Percentiles rank a stretch among this genome's conserved stretches.
Conservation (phyloP, 345 rosid species). For the Eucalyptus dawsonii region DNA sequence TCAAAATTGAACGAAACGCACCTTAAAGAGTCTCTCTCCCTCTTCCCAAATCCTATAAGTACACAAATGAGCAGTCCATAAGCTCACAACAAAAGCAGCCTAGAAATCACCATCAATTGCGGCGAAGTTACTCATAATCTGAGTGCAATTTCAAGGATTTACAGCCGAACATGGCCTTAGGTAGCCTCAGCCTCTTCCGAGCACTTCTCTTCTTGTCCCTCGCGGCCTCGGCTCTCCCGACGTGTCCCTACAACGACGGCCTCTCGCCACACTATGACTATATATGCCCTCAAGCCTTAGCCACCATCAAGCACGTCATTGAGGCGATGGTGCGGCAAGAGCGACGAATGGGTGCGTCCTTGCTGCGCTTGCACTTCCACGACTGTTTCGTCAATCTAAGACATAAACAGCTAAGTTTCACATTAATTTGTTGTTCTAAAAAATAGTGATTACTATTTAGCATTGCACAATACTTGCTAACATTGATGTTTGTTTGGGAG, state of each 20-base stretch:
- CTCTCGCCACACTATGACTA: slow-evolving; percentile 34
- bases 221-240: not conserved
- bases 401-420: no score
- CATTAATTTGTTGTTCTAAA: no score
- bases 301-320: slow-evolving; percentile 10
- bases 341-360: not conserved
- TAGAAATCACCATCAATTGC: not conserved
- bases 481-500: no score
- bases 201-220: not conserved
- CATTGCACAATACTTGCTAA: no score
- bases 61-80: not conserved
- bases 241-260: not conserved
- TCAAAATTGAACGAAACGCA: no score
- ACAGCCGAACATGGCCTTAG: not conserved
- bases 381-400: no score
- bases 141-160: not conserved
- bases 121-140: not conserved
- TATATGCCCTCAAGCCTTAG: slow-evolving; percentile 39
- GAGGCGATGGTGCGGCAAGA: slow-evolving; percentile 21
- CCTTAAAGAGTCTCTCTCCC: not conserved
- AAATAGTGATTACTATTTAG: no score
- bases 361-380: no score
- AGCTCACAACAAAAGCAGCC: not conserved
- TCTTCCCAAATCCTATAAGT: not conserved
- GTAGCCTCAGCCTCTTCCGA: not conserved